Conservation (phyloP, 495 filamentous ascomycete species). For the Penicillium chermesinum region DNA sequence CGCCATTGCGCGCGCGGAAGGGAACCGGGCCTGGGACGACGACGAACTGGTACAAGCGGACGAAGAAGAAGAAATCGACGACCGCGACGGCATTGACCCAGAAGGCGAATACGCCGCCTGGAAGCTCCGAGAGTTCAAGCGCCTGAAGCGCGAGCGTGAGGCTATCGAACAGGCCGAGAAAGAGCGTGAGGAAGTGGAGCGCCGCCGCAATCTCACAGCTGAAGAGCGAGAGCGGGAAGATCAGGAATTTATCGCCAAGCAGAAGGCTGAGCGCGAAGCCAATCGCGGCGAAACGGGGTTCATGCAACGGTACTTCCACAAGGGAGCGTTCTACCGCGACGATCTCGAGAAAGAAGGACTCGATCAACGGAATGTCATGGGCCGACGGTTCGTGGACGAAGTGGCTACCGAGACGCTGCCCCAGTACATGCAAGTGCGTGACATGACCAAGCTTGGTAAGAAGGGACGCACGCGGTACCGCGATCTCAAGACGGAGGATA, state of each 20-base stretch:
- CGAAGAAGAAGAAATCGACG: slow-evolving; percentile 68
- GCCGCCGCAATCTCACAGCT: slow-evolving; percentile 76
- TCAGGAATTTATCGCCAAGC: slow-evolving; percentile 64
- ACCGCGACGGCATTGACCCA: slow-evolving; percentile 78
- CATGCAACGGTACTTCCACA: slow-evolving; percentile 97
- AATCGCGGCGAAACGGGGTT: slow-evolving; percentile 76
- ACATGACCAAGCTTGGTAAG: slow-evolving; percentile 89
- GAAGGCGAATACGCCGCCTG: slow-evolving; percentile 88
- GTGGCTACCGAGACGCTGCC: slow-evolving; percentile 74
- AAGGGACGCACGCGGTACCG: slow-evolving; percentile 87
- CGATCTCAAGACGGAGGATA: slow-evolving; percentile 89
- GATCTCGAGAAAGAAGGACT: slow-evolving; percentile 69
- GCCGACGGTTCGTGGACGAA: slow-evolving; percentile 71
- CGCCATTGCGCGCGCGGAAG: slow-evolving; percentile 65
- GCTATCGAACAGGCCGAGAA: slow-evolving; percentile 78
- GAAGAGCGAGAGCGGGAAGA: slow-evolving; percentile 89
- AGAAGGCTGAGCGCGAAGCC: slow-evolving; percentile 81
- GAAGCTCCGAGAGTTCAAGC: slow-evolving; percentile 87
- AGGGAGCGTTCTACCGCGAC: slow-evolving; percentile 90
- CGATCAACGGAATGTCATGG: slow-evolving; percentile 74
- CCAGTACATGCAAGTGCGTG: slow-evolving; percentile 87
- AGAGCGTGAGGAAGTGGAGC: slow-evolving; percentile 85
- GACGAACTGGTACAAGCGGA: slow-evolving; percentile 60
- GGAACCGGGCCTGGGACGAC: slow-evolving; percentile 84
- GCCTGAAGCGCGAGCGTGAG: slow-evolving; percentile 79